Evolutionary conservation across 306 rosid species (phyloP).

Genomic region (Prunus davidiana): DNA sequence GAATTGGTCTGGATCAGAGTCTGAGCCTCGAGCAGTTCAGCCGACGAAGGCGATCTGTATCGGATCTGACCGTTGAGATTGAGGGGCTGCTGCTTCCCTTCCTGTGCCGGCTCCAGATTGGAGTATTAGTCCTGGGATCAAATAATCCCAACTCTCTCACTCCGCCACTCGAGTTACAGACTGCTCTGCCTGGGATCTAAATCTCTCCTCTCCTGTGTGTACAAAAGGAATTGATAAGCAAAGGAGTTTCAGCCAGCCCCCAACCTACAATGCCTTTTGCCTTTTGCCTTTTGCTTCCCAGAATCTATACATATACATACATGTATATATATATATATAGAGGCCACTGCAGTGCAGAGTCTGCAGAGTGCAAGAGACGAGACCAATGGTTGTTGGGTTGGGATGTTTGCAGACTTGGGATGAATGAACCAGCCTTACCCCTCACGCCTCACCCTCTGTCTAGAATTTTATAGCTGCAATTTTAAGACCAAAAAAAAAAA

Average conservation of each 20-base stretch:
- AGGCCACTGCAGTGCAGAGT: background rate
- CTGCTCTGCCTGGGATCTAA: background rate
- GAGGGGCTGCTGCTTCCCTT: conserved; percentile 36
- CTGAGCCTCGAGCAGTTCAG: conserved; percentile 66
- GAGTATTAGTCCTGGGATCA: conserved; percentile 7
- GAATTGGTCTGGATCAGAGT: conserved; percentile 41
- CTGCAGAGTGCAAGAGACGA: background rate
- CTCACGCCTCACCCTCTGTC: background rate
- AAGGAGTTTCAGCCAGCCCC: background rate
- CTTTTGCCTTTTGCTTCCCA: background rate
- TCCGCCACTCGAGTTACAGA: background rate
- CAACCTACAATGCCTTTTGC: background rate
- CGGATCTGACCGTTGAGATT: conserved; percentile 97
- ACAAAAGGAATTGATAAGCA: background rate
- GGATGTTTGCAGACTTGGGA: background rate
- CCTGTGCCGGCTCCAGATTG: conserved; percentile 74
- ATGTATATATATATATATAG: background rate
- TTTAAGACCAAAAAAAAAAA: background rate
- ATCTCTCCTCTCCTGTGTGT: background rate
- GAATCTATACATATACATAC: background rate
- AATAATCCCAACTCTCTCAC: conserved; percentile 3
- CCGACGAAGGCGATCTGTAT: conserved; percentile 87
- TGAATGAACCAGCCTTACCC: background rate
- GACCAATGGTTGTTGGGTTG: background rate
- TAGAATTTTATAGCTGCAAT: background rate